phyloP scores from a whole-genome alignment of 2,329 filamentous ascomycete genomes.

The Fusarium verticillioides region DNA sequence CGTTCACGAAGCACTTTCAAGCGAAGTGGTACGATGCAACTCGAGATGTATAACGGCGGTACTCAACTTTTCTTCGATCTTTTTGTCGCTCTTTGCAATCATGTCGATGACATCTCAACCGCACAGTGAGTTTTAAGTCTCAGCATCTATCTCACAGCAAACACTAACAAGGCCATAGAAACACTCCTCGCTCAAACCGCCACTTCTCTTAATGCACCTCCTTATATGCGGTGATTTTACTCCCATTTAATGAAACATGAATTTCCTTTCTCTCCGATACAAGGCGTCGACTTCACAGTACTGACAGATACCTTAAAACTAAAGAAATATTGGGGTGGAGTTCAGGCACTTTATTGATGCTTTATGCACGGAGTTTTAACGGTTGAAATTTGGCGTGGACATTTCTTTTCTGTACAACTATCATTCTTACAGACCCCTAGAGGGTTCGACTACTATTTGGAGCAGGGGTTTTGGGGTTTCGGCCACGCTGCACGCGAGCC shows the following conservation, averaged over 20 bases:
- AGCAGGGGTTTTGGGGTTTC: conserved; percentile 21
- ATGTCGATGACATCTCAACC: conserved; percentile 77
- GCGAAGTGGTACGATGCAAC: conserved; percentile 93
- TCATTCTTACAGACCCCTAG: conserved; percentile 36
- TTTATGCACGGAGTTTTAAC: conserved; percentile 21
- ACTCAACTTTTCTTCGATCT: conserved; percentile 89
- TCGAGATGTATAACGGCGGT: conserved; percentile 90
- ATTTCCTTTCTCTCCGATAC: conserved; percentile 10
- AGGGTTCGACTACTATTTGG: conserved; percentile 9
- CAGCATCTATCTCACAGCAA: neutral
- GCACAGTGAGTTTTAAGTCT: conserved; percentile 60
- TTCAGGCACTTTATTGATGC: conserved; percentile 20
- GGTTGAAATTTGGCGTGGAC: conserved; percentile 15
- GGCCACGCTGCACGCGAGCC: conserved; percentile 12
- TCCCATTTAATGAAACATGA: conserved; percentile 42
- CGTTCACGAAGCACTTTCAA: conserved; percentile 89
- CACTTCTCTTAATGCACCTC: conserved; percentile 46
- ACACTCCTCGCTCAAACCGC: conserved; percentile 61
- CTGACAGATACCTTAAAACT: conserved; percentile 30
- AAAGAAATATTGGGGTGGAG: conserved; percentile 34
- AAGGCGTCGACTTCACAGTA: conserved; percentile 24
- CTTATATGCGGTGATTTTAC: neutral
- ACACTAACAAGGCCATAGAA: conserved; percentile 35
- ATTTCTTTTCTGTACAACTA: conserved; percentile 50
- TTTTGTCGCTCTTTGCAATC: conserved; percentile 92